A percentile compares a stretch with the other conserved stretches of the same genome.
Evolutionary conservation across 306 rosid species (phyloP).

Genomic region (Dryas octopetala): DNA sequence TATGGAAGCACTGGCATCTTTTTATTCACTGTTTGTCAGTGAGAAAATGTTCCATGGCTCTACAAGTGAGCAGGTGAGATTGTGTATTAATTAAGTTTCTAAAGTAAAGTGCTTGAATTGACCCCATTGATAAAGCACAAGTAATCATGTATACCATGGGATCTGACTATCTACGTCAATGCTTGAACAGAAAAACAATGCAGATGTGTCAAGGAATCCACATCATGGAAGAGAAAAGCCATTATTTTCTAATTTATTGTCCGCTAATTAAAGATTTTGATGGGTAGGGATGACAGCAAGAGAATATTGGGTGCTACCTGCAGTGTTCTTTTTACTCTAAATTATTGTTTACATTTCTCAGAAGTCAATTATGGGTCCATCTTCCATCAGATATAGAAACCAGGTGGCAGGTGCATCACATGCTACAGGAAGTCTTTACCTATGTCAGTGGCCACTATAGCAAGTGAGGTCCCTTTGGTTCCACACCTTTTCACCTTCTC

Average conservation of each 20-base stretch:
- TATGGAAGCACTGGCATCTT: background rate
- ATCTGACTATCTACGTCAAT: background rate
- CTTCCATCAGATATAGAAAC: background rate
- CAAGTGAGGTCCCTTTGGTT: conserved; percentile 8
- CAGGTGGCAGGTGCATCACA: conserved; percentile 16
- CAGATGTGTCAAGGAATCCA: conserved; percentile 5
- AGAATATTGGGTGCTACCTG: conserved; percentile 3
- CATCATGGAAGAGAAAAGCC: background rate
- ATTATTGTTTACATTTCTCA: background rate
- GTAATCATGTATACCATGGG: background rate
- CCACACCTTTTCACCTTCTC: background rate
- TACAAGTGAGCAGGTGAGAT: background rate
- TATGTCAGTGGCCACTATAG: background rate
- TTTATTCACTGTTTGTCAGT: no score
- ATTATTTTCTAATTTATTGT: background rate
- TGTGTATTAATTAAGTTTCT: background rate
- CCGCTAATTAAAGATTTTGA: conserved; percentile 10
- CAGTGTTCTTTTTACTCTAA: background rate
- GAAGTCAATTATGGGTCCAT: background rate
- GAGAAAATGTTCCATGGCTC: no score
- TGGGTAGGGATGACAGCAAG: background rate
- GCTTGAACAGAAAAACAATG: background rate
- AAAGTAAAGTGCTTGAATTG: background rate
- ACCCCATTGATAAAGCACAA: background rate
- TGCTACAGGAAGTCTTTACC: background rate